A percentile compares a stretch with the other conserved stretches of the same genome.
Evolutionary conservation across 2,329 filamentous ascomycete genomes (phyloP).

Genomic region (Ascochyta fabae): DNA sequence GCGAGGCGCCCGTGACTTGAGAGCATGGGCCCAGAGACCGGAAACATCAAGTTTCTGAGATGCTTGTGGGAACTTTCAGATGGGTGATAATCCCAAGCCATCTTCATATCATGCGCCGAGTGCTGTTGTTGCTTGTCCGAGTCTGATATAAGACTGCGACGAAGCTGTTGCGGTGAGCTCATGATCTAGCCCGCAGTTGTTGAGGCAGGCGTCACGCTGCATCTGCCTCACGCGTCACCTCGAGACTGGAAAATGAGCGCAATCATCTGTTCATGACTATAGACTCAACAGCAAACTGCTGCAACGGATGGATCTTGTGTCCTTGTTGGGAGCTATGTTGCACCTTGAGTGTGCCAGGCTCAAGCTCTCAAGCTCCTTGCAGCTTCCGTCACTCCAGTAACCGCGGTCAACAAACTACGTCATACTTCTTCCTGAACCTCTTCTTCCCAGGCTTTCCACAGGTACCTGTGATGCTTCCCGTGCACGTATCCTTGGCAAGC

Average conservation of each 20-base stretch:
- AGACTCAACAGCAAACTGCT: neutral
- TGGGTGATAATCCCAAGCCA: neutral
- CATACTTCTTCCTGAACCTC: neutral
- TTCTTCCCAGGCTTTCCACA: neutral
- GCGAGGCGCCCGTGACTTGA: slow-evolving; percentile 4
- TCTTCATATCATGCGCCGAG: neutral
- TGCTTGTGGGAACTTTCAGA: neutral
- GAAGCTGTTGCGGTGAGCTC: slow-evolving; percentile 3
- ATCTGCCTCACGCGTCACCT: slow-evolving; percentile 8
- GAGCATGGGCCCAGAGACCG: neutral
- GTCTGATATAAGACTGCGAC: neutral
- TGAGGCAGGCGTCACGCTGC: slow-evolving; percentile 13
- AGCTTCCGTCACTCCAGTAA: slow-evolving; percentile 16
- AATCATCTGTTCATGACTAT: neutral
- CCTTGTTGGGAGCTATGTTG: neutral
- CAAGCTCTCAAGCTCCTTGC: neutral
- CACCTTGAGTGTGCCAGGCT: neutral
- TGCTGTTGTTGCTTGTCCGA: neutral
- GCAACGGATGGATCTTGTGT: neutral
- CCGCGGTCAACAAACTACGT: slow-evolving; percentile 23
- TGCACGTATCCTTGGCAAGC: neutral
- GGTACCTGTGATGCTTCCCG: neutral
- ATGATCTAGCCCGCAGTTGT: slow-evolving; percentile 5
- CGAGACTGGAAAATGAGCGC: neutral
- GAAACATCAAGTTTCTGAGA: neutral